Conservation (phyloP, 345 rosid species). For the Nephelium lappaceum region DNA sequence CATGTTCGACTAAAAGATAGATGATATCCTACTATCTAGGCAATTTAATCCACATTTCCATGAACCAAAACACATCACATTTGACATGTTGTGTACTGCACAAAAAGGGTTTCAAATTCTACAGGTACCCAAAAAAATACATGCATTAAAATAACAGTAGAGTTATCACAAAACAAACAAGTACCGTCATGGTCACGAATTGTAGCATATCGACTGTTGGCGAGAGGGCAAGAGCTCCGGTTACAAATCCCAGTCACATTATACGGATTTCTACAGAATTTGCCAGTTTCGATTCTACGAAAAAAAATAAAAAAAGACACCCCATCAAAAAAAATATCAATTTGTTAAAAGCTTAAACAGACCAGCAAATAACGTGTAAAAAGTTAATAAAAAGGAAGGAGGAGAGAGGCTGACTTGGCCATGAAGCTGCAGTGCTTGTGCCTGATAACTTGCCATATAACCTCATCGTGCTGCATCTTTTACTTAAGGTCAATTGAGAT, state of each 20-base stretch:
- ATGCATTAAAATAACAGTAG: neutral
- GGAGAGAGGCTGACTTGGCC: conserved; percentile 63
- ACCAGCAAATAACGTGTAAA: neutral
- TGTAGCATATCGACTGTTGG: conserved; percentile 94
- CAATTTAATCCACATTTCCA: neutral
- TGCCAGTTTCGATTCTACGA: conserved; percentile 81
- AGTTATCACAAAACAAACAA: neutral
- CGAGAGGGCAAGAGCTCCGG: conserved; percentile 96
- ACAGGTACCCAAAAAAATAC: neutral
- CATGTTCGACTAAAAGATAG: neutral
- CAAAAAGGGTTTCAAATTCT: neutral
- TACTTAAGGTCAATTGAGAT: conserved; percentile 1
- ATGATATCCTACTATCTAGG: neutral
- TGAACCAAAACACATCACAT: neutral
- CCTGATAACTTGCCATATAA: conserved; percentile 95
- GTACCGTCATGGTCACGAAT: conserved; percentile 90
- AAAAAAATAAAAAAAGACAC: neutral
- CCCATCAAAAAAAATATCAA: neutral
- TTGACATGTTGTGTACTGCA: neutral
- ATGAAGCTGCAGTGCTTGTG: conserved; percentile 97
- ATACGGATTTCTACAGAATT: conserved; percentile 90
- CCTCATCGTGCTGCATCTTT: conserved; percentile 95
- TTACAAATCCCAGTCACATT: conserved; percentile 94
- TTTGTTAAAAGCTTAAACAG: neutral
- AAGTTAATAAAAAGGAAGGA: neutral